phyloP scores from a whole-genome alignment of 495 filamentous ascomycete species.

The Collariella sp. region DNA sequence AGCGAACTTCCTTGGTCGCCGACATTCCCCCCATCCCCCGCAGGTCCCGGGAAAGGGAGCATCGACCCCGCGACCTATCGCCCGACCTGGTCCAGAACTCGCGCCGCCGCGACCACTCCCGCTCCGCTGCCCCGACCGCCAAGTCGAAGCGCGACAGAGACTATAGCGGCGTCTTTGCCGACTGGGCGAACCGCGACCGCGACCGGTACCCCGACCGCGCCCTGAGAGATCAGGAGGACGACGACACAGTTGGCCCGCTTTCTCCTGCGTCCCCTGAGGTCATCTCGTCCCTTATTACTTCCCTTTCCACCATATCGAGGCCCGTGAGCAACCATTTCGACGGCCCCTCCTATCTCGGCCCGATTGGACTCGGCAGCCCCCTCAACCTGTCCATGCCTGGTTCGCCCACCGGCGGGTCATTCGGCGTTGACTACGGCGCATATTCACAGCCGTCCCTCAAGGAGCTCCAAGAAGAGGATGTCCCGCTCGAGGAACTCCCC shows the following conservation, averaged over 20 bases:
- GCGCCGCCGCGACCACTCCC: slow-evolving; percentile 12
- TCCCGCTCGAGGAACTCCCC: slow-evolving; percentile 48
- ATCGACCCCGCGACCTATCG: slow-evolving; percentile 12
- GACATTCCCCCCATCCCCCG: slow-evolving; percentile 25
- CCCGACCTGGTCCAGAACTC: not conserved
- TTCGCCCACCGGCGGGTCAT: slow-evolving; percentile 46
- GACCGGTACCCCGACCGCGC: slow-evolving; percentile 24
- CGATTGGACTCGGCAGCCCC: slow-evolving; percentile 25
- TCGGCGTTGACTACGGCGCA: slow-evolving; percentile 64
- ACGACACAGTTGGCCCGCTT: slow-evolving; percentile 7
- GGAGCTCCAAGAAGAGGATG: slow-evolving; percentile 54
- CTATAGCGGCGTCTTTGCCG: slow-evolving; percentile 21
- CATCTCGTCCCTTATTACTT: slow-evolving; percentile 88
- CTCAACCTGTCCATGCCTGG: slow-evolving; percentile 42
- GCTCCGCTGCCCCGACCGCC: slow-evolving; percentile 6
- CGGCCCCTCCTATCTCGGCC: slow-evolving; percentile 21
- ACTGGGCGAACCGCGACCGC: slow-evolving; percentile 25
- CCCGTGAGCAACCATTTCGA: slow-evolving; percentile 70
- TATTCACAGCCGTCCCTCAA: slow-evolving; percentile 39
- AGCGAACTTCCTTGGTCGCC: slow-evolving; percentile 15
- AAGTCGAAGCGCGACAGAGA: slow-evolving; percentile 18
- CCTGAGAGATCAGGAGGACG: slow-evolving; percentile 23
- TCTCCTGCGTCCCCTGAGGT: slow-evolving; percentile 79
- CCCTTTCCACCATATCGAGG: slow-evolving; percentile 75
- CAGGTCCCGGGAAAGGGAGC: slow-evolving; percentile 26